These are phyloP conservation scores for Laetiporus sulphureus DNA, from an alignment of 1,284 basidiomycete species.

Conservation along the genomic window DNA sequence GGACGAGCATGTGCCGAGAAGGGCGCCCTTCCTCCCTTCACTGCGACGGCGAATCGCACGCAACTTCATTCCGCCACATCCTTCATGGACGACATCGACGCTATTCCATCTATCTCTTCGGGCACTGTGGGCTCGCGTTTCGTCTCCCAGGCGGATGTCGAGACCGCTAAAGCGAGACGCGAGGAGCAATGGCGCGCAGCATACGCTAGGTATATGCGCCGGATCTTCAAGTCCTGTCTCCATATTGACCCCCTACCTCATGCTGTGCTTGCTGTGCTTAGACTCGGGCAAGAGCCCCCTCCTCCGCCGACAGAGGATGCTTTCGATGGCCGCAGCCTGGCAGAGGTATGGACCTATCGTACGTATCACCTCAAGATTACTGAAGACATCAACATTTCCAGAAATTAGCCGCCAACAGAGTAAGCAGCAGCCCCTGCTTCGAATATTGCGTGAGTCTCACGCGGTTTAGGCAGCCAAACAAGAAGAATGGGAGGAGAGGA, in stretches of 20 bases:
- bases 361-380: no score
- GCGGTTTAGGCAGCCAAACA: conserved; percentile 70
- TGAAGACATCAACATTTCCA: no score
- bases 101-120: conserved; percentile 59
- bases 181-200: conserved; percentile 92
- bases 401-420: conserved; percentile 82
- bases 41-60: no score
- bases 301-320: conserved; percentile 66
- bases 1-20: no score
- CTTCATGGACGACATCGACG: conserved; percentile 32
- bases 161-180: conserved; percentile 65
- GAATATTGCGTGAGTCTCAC: conserved; percentile 15
- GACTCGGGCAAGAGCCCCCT: conserved; percentile 84
- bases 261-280: conserved; percentile 23
- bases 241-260: neutral
- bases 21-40: no score
- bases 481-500: conserved; percentile 92
- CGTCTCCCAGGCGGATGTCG: conserved; percentile 74
- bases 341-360: conserved; percentile 64
- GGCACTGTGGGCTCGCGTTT: conserved; percentile 71
- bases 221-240: conserved; percentile 4
- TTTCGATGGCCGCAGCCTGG: conserved; percentile 85
- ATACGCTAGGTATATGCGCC: conserved; percentile 89
- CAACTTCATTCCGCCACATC: neutral
- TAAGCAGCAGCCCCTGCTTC: conserved; percentile 29